phyloP scores from a whole-genome alignment of 2,329 filamentous ascomycete genomes.

The Paraphaeosphaeria minitans region DNA sequence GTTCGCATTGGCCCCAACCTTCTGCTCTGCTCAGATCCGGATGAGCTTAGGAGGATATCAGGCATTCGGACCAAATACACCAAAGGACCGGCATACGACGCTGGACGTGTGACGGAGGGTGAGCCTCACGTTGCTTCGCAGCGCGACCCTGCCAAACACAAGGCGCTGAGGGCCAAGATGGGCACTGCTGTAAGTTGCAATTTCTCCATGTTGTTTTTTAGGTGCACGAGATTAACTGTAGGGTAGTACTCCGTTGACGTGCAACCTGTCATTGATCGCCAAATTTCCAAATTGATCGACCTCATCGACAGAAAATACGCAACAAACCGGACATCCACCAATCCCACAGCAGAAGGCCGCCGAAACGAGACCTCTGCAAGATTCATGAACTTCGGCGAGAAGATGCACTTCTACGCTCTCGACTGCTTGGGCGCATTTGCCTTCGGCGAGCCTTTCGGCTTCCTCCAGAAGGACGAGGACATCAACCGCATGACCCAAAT shows the following conservation, averaged over 20 bases:
- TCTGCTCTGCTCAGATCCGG: constrained; percentile 3
- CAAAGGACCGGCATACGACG: constrained; percentile 3
- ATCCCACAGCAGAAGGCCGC: neutral
- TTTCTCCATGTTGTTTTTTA: neutral
- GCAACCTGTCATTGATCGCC: neutral
- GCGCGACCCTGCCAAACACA: constrained; percentile 4
- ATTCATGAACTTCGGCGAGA: constrained; percentile 6
- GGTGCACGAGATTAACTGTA: neutral
- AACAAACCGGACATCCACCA: neutral
- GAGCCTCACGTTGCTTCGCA: constrained; percentile 5
- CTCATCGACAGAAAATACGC: constrained; percentile 7
- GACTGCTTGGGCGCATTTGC: constrained; percentile 2
- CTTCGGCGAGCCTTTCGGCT: constrained; percentile 1
- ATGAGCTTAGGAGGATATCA: constrained; percentile 2
- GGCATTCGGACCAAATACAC: constrained; percentile 3
- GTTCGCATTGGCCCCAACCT: constrained; percentile 4
- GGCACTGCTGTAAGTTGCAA: neutral
- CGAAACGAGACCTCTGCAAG: constrained; percentile 4
- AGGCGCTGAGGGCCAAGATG: constrained; percentile 5
- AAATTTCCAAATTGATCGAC: constrained; percentile 2
- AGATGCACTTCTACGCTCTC: constrained; percentile 4
- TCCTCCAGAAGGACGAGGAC: constrained; percentile 1
- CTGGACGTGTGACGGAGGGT: constrained; percentile 3
- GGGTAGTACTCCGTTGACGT: neutral
- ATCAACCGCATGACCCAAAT: constrained; percentile 3